Evolutionary conservation across 345 rosid genomes (phyloP).

Genomic region (Clausena lansium): DNA sequence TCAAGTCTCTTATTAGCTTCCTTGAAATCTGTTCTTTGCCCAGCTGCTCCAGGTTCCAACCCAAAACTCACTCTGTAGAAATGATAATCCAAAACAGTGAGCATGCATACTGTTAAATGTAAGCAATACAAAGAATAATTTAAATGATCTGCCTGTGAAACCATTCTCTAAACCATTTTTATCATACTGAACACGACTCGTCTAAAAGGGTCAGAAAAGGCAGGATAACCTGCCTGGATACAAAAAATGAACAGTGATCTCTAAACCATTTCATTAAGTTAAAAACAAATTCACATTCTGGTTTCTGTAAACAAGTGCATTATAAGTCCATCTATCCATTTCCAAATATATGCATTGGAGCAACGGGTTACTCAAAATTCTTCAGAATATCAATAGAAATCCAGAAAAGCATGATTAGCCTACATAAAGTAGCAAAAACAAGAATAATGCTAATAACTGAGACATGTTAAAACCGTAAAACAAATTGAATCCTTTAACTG

Average conservation of each 20-base stretch:
- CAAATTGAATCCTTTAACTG: neutral
- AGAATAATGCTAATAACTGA: neutral
- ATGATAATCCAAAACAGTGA: constrained; percentile 2
- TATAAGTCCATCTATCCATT: neutral
- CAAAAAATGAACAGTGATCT: neutral
- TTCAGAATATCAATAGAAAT: neutral
- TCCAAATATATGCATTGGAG: neutral
- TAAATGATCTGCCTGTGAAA: no score
- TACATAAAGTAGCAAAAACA: neutral
- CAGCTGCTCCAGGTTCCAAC: constrained; percentile 77
- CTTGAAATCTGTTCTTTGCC: constrained; percentile 90
- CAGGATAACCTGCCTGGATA: neutral
- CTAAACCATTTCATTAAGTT: neutral
- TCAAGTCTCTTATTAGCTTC: constrained; percentile 84
- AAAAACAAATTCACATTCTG: neutral
- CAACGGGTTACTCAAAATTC: neutral
- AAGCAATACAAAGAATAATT: neutral
- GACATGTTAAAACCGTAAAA: neutral
- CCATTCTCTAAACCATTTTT: neutral
- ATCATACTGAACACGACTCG: neutral
- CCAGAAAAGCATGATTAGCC: neutral
- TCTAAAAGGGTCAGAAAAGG: neutral
- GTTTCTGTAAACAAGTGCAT: neutral
- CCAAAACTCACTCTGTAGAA: constrained; percentile 75
- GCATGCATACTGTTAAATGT: neutral